phyloP scores from a whole-genome alignment of 2,329 filamentous ascomycete species.

The Fusarium denticulatum region DNA sequence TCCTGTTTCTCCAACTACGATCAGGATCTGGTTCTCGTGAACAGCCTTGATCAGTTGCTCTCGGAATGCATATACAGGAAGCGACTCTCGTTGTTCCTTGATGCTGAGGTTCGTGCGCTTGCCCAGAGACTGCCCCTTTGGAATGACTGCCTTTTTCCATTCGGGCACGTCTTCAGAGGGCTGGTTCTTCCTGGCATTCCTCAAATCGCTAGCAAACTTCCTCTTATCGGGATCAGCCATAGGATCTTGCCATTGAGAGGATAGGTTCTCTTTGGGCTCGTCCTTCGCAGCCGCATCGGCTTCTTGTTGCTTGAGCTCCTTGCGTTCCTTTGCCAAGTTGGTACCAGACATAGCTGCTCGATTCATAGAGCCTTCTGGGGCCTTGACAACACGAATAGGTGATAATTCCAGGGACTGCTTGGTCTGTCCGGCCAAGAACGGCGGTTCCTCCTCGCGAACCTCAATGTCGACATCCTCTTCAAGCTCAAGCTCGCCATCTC shows the following conservation, averaged over 20 bases:
- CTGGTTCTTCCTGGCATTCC: conserved; percentile 70
- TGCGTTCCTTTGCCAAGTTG: conserved; percentile 85
- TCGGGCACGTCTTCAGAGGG: conserved; percentile 81
- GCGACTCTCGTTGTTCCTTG: conserved; percentile 89
- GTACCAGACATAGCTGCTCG: conserved; percentile 95
- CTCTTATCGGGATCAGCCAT: conserved; percentile 88
- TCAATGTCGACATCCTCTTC: conserved; percentile 98
- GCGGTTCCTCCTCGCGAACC: conserved; percentile 93
- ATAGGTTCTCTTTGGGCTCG: conserved; percentile 82
- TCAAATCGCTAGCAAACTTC: conserved; percentile 88
- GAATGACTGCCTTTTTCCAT: conserved; percentile 87
- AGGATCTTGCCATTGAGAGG: conserved; percentile 94
- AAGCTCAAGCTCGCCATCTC: conserved; percentile 87
- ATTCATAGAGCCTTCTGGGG: conserved; percentile 97
- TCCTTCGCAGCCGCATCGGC: conserved; percentile 78
- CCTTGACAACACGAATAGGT: conserved; percentile 95
- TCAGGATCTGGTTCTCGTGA: conserved; percentile 86
- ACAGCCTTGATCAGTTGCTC: conserved; percentile 89
- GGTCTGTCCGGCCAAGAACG: conserved; percentile 94
- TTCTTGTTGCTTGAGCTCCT: conserved; percentile 89
- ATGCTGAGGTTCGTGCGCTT: conserved; percentile 92
- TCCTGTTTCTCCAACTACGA: conserved; percentile 96
- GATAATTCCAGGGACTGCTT: conserved; percentile 95
- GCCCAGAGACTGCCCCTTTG: conserved; percentile 82
- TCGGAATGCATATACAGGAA: conserved; percentile 91